Evolutionary conservation across 2,329 filamentous ascomycete species (phyloP), one percentile per base, ranked within the genome.

Genomic region (Cadophora sp.): DNA sequence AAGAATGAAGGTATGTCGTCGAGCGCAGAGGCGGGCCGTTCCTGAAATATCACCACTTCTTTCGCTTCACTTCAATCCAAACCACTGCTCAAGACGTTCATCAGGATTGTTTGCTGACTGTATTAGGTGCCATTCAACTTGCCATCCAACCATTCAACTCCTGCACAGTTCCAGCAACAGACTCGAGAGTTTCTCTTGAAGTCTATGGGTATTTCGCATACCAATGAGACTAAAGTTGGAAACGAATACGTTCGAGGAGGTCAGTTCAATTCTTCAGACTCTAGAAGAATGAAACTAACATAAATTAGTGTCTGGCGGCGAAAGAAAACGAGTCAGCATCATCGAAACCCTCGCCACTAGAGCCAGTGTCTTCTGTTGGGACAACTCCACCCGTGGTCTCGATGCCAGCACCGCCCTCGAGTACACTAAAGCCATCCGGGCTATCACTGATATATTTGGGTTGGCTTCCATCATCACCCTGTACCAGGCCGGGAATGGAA

Each of bases 401-500:
- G 89, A 91, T 73, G 88, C 88, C 0, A 88, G 84, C 72, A 90
- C 86, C 4, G 89, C 88, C 93, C 70, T 83, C 94, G 41, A 89
- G 62, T 90, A 84, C 73, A 81, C 84, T 33, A 87, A 86, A 72
- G 84, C 86, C 1, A 78, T 91, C n/a, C 81, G 89, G 8, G 84
- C 86, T 5, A 81, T 91, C 83, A 90, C 89, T 0, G 87, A 91
- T 68, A 82, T 88, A 1, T 79, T 87, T 4, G 86, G 87, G 0
- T 79, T 89, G 4, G 80, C 87, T 0, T 84, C 87, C 0, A 86
- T 90, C 56, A 86, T 90, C 14, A 89, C 88, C 0, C 80, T 91
- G 0, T 92, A 92, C 74, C 90, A 92, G 74, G 89, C 90, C 3
- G 87, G 88, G 6, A 90, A 92, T 64, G 87, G 85, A 27, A 91